Evolutionary conservation across 1,139 yeast genomes (phyloP).

Genomic region (Yarrowia galli): DNA sequence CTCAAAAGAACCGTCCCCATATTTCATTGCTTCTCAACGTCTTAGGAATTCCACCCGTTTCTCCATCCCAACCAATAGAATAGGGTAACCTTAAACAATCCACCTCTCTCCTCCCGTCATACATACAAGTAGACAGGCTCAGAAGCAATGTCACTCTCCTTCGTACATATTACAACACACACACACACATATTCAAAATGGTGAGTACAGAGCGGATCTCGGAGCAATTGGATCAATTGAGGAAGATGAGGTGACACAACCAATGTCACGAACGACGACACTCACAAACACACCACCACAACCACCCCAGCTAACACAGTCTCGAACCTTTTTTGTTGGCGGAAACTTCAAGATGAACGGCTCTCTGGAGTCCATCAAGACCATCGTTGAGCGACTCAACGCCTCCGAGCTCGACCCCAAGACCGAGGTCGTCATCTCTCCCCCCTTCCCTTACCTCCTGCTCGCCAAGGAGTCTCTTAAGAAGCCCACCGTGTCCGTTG

Average conservation of each 20-base stretch:
- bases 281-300: not conserved
- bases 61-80: slow-evolving; percentile 21
- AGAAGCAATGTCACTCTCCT: slow-evolving; percentile 14
- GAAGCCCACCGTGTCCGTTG: slow-evolving; percentile 70
- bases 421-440: slow-evolving; percentile 92
- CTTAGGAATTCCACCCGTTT: slow-evolving; percentile 15
- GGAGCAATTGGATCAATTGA: too few species aligned
- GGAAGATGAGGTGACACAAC: too few species aligned
- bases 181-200: slow-evolving; percentile 11
- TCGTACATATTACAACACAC: not conserved
- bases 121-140: not conserved
- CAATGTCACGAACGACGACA: too few species aligned
- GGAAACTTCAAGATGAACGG: slow-evolving; percentile 99
- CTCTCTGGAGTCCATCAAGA: slow-evolving; percentile 80
- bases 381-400: slow-evolving; percentile 84
- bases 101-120: not conserved
- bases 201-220: not conserved
- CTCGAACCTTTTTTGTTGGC: slow-evolving; percentile 92
- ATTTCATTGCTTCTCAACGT: slow-evolving; percentile 1
- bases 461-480: slow-evolving; percentile 78
- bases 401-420: slow-evolving; percentile 72
- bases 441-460: slow-evolving; percentile 91
- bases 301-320: slow-evolving; percentile 52
- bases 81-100: slow-evolving; percentile 28
- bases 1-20: too few species aligned